A percentile compares a stretch with the other conserved stretches of the same genome.
Evolutionary conservation across 202 grass and related monocot species (phyloP).

Genomic region (Panicum virgatum): DNA sequence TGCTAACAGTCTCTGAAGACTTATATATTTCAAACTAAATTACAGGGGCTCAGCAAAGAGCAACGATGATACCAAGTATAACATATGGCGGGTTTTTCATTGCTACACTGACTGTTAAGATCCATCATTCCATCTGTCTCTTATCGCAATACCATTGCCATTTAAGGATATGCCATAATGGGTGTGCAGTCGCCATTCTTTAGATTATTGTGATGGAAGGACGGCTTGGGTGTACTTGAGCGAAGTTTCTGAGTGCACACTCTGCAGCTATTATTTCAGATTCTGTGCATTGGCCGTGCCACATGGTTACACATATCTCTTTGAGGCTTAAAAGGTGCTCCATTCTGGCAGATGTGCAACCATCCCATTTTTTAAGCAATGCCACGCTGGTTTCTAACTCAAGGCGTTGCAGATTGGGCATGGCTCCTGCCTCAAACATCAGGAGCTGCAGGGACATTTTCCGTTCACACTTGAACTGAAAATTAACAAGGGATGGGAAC

Average conservation of each 20-base stretch:
- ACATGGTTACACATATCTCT: conserved; percentile 15
- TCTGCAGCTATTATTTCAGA: conserved; percentile 10
- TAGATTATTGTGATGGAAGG: conserved; percentile 13
- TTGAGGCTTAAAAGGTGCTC: conserved; percentile 22
- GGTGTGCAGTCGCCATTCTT: background rate
- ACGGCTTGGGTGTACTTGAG: background rate
- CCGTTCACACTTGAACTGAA: conserved; percentile 16
- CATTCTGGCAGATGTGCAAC: background rate
- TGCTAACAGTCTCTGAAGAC: background rate
- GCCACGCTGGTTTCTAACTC: background rate
- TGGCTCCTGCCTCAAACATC: conserved; percentile 21
- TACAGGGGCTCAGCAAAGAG: background rate
- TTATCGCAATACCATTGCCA: background rate
- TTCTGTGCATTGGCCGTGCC: background rate
- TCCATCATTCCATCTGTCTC: background rate
- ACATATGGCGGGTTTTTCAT: background rate
- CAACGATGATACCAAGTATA: too few relatives aligned
- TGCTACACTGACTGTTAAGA: background rate
- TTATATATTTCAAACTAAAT: background rate
- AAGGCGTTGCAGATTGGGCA: conserved; percentile 16
- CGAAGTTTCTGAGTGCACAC: background rate
- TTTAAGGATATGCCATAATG: background rate
- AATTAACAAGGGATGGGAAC: conserved; percentile 11
- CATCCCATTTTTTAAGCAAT: background rate
- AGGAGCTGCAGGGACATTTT: conserved; percentile 19